Evolutionary conservation across 139 green algal genomes (phyloP).

Genomic region (Chlorella sp.): DNA sequence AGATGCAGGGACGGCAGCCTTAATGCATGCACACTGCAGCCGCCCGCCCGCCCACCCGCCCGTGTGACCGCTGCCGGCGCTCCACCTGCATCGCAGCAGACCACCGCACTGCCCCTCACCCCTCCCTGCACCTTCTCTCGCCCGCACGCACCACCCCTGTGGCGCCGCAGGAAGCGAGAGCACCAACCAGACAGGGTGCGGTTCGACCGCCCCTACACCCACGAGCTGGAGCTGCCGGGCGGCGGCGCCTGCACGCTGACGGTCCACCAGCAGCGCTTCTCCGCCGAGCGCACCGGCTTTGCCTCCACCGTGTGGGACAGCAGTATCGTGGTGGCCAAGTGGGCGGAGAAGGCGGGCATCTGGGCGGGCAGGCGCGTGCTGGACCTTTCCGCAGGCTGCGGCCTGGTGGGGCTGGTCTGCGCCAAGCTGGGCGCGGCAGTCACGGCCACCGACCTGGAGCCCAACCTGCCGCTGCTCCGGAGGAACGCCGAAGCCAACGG

Average conservation of each 20-base stretch:
- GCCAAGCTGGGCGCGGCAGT: conserved; percentile 47
- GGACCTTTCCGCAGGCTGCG: conserved; percentile 69
- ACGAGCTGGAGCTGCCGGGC: conserved; percentile 29
- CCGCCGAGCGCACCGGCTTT: conserved; percentile 61
- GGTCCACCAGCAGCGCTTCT: conserved; percentile 59
- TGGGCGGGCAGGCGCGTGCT: conserved; percentile 44
- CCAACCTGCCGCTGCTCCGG: conserved; percentile 62
- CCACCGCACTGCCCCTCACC: too few species aligned
- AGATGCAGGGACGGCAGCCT: too few species aligned
- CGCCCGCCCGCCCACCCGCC: too few species aligned
- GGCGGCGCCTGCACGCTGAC: conserved; percentile 25
- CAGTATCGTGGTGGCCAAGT: conserved; percentile 67
- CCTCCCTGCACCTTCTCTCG: too few species aligned
- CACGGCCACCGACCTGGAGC: conserved; percentile 57
- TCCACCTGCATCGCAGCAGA: too few species aligned
- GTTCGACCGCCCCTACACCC: conserved; percentile 64
- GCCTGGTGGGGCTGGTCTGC: conserved; percentile 60
- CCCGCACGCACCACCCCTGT: too few species aligned
- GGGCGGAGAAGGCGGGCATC: conserved; percentile 32
- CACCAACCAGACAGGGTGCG: conserved; percentile 59
- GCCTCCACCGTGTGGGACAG: conserved; percentile 78
- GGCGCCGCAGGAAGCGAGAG: too few species aligned
- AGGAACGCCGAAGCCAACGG: conserved; percentile 58
- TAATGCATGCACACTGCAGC: too few species aligned
- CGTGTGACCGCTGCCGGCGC: too few species aligned